Evolutionary conservation across 495 filamentous ascomycete species (phyloP).

Genomic region (Extremus antarcticus): DNA sequence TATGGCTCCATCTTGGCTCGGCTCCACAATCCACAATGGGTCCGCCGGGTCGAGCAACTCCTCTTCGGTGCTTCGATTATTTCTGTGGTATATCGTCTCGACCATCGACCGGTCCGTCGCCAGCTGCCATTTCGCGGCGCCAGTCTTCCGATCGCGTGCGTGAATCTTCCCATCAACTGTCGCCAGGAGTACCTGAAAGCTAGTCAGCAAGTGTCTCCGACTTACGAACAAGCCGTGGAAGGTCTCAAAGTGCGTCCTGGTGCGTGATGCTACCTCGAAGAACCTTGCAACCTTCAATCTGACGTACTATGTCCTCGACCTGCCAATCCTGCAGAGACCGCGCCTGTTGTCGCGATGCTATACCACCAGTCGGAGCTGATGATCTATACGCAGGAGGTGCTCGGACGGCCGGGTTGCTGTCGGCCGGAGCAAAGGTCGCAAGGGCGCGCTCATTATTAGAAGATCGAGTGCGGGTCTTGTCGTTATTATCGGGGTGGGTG

Average conservation of each 20-base stretch:
- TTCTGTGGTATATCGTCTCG: constrained; percentile 72
- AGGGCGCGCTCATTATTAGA: constrained; percentile 84
- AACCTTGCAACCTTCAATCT: too few relatives aligned
- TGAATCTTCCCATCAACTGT: constrained; percentile 96
- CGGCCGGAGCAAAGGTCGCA: constrained; percentile 83
- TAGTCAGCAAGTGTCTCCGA: too few relatives aligned
- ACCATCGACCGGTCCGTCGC: constrained; percentile 77
- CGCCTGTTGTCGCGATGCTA: constrained; percentile 74
- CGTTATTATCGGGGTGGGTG: constrained; percentile 23
- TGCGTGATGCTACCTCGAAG: too few relatives aligned
- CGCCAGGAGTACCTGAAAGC: constrained; percentile 97
- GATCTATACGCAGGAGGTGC: constrained; percentile 46
- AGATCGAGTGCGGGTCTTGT: constrained; percentile 22
- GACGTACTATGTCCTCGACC: constrained; percentile 99
- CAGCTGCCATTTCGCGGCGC: constrained; percentile 70
- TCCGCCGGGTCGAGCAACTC: constrained; percentile 52
- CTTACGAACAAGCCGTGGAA: too few relatives aligned
- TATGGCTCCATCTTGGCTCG: constrained; percentile 75
- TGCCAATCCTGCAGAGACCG: constrained; percentile 97
- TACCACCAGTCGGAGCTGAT: constrained; percentile 52
- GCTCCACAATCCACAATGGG: constrained; percentile 94
- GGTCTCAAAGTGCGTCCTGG: too few relatives aligned
- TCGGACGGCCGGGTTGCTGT: constrained; percentile 25
- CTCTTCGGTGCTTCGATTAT: constrained; percentile 52
- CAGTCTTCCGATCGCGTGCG: constrained; percentile 81